These are phyloP conservation scores for Tubosaeta sp. DNA, from an alignment of 768 basidiomycete species.

Conservation along the genomic window DNA sequence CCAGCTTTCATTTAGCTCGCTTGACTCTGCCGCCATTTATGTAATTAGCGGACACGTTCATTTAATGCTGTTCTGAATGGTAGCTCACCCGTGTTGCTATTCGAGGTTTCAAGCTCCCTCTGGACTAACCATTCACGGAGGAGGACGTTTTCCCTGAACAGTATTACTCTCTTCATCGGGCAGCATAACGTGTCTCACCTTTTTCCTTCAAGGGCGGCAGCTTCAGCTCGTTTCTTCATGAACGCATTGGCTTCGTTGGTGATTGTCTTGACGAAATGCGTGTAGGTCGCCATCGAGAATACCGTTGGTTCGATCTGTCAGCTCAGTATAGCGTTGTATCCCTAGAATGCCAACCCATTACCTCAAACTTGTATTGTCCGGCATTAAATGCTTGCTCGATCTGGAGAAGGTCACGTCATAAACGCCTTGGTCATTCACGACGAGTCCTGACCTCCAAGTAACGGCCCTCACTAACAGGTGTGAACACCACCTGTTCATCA, in stretches of 20 bases:
- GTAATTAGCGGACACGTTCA: neutral
- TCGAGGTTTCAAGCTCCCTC: conserved; percentile 16
- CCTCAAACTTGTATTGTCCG: conserved; percentile 51
- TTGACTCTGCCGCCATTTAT: conserved; percentile 3
- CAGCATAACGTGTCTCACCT: conserved; percentile 25
- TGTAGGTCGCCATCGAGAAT: conserved; percentile 54
- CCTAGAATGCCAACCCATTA: conserved; percentile 8
- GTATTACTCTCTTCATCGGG: neutral
- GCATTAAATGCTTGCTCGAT: conserved; percentile 49
- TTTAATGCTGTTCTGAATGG: neutral
- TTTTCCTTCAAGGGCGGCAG: conserved; percentile 36
- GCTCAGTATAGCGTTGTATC: neutral
- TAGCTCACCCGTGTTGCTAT: conserved; percentile 2
- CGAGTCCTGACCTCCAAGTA: conserved; percentile 41
- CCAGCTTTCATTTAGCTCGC: neutral
- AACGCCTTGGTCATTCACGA: neutral
- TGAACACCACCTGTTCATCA: conserved; percentile 44
- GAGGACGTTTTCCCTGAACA: conserved; percentile 39
- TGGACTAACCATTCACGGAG: conserved; percentile 41
- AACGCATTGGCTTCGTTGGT: conserved; percentile 40
- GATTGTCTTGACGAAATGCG: conserved; percentile 39
- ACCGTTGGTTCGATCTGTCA: conserved; percentile 14
- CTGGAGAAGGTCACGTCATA: conserved; percentile 23
- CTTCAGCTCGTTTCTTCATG: conserved; percentile 36
- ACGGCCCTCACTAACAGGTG: conserved; percentile 41